Evolutionary conservation across 305 asterid genomes (phyloP).

Genomic region (Ajuga reptans): DNA sequence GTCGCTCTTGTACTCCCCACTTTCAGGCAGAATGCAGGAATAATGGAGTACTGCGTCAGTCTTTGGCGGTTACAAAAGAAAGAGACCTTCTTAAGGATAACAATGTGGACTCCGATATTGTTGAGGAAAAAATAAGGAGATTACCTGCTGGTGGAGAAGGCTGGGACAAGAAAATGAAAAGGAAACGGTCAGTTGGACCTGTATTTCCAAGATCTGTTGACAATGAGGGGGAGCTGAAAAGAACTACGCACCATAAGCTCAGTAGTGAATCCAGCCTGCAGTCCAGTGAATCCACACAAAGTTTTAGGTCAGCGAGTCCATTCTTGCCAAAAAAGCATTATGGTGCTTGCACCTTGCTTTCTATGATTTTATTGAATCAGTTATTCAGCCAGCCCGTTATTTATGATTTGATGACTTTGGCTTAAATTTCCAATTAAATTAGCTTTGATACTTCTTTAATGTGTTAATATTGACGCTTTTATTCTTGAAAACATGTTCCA

Average conservation of each 20-base stretch:
- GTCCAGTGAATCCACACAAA: constrained; percentile 55
- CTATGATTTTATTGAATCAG: not conserved
- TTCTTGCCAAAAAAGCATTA: not conserved
- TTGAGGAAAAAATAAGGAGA: constrained; percentile 79
- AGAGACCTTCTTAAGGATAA: constrained; percentile 58
- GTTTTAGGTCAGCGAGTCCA: constrained; percentile 51
- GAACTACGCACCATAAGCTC: constrained; percentile 57
- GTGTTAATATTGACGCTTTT: constrained; percentile 10
- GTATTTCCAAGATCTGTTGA: constrained; percentile 67
- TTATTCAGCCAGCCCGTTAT: constrained; percentile 6
- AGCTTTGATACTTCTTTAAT: constrained; percentile 4
- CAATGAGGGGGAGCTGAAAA: constrained; percentile 67
- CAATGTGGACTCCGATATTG: constrained; percentile 55
- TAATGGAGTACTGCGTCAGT: constrained; percentile 60
- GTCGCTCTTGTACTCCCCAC: constrained; percentile 10
- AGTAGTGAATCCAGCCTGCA: constrained; percentile 62
- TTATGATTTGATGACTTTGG: not conserved
- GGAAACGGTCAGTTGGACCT: constrained; percentile 94
- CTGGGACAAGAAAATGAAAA: constrained; percentile 97
- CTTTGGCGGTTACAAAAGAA: constrained; percentile 55
- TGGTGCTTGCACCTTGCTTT: constrained; percentile 5
- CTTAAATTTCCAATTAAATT: constrained; percentile 1
- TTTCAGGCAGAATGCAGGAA: constrained; percentile 73
- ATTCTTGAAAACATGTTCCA: constrained; percentile 22
- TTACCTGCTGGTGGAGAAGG: constrained; percentile 93